Base-by-base conservation (phyloP, 768 basidiomycete species). In the Russula sp. region DNA sequence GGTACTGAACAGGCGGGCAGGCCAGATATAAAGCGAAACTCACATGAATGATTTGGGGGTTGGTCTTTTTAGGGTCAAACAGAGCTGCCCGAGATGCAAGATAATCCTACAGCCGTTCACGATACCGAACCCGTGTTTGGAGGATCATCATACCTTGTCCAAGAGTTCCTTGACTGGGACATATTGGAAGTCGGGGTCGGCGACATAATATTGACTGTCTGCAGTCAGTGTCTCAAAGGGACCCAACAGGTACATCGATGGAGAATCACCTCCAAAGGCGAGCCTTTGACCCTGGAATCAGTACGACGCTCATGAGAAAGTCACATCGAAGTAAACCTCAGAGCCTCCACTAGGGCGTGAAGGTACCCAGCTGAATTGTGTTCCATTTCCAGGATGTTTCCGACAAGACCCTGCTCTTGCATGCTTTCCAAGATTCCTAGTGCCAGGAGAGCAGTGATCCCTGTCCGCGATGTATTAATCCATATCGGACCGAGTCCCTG, bases 361-460 rank as follows among this genome's bases (percentile, higher is more conserved):
- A 96, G 77, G 73, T 97, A 99, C 67, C 89, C 86, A 0, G 87
- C 77, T 0, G 93, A 95, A 70, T 97, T 97, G 74, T 97, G 94
- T 59, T 94, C 89, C 78, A 93, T 80, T 64, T 93, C 84, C 22
- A 84, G 73, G 6, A 98, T 75, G 13, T 92, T 82, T 61, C 79
- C 80, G 52, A 84, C 81, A 55, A 84, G 82, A 0, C 86, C 85
- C 70, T 88, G 84, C 63, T 80, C 83, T 74, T 96, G 89, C 16
- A 98, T 80, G 32, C 80, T 84, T 68, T 98, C 96, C 54, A 99
- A 77, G 63, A 99, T 92, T 2, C 97, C 97, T 22, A 98, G 82
- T 13, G 95, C 93, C 35, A 99, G 77, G 8, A 98, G 80, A 0
- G 97, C 92, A 5, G 95, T 96, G 47, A 99, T 83, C n/a, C 87